These are phyloP conservation scores for Epithemia pelagica DNA, from an alignment of 108 stramenopile species.

Conservation along the genomic window DNA sequence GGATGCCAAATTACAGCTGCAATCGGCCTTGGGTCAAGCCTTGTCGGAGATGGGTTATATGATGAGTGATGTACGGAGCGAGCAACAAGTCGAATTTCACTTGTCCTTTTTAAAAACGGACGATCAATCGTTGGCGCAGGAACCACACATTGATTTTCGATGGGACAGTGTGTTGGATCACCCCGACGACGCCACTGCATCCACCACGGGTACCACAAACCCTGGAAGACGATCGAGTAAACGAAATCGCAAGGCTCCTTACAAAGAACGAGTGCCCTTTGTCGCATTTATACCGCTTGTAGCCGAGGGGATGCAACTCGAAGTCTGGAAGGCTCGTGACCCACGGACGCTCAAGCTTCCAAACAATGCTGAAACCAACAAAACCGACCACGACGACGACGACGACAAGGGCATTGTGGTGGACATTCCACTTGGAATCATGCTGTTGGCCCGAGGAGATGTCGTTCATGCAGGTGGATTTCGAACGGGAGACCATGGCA, in stretches of 20 bases:
- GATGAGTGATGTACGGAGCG: not conserved
- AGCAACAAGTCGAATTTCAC: constrained; percentile 3
- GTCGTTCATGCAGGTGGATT: constrained; percentile 71
- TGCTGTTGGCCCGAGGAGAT: constrained; percentile 45
- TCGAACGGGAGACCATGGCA: constrained; percentile 35
- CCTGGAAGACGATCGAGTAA: not conserved
- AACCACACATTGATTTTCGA: constrained; percentile 69
- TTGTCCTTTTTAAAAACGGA: constrained; percentile 54
- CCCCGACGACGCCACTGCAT: constrained; percentile 5
- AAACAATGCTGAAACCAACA: not conserved
- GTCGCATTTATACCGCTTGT: constrained; percentile 61
- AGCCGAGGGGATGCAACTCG: constrained; percentile 46
- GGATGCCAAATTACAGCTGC: not conserved
- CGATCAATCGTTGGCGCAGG: constrained; percentile 38
- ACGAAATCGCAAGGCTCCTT: not conserved
- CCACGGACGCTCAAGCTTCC: not conserved
- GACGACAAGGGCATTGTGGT: constrained; percentile 29
- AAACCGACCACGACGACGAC: not conserved
- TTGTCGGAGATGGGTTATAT: not conserved
- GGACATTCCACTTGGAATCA: constrained; percentile 50
- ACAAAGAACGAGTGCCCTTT: constrained; percentile 18
- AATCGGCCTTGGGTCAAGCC: not conserved
- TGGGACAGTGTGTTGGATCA: constrained; percentile 35
- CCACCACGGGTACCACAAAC: too few relatives aligned
- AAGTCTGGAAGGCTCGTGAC: constrained; percentile 47